Evolutionary conservation across 768 basidiomycete genomes (phyloP), one percentile per base, ranked within the genome.

Genomic region (Lactarius deliciosus): DNA sequence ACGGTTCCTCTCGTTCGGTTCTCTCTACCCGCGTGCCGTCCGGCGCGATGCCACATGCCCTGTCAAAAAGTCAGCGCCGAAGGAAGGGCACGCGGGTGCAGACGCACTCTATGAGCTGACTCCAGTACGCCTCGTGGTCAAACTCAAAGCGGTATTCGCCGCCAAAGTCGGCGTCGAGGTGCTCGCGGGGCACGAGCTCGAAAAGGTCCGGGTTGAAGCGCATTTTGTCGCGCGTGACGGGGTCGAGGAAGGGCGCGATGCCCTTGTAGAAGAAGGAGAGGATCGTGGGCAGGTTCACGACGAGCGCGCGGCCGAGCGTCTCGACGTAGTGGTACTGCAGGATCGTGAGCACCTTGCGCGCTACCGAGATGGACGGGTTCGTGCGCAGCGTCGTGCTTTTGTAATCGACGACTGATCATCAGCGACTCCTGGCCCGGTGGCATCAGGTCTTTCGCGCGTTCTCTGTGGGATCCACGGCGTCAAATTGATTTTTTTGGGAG

Each of bases 211-310:
- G 92, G 73, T 96, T 96, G 76, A 96, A 95, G 28, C 89, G 86
- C 88, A 95, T 92, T 90, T 95, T 96, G 73, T 94, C 92, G 54
- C 91, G 81, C 0, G 94, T 95, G 36, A 94, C 86, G 7, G 94
- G 93, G 73, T 96, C 93, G 59, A 96, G 75, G 79, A 95, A 93
- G 0, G 93, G 92, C 10, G 88, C 78, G 69, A 96, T 93, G 53
- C 88, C 91, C 72, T 89, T 94, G 76, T 87, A 90, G 78, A 91
- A 90, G 77, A 90, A 90, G 72, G 75, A 86, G 57, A 91, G 82
- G 13, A 93, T 80, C 69, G 82, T 76, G 5, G 93, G 92, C 32
- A 94, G 86, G 73, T 94, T 93, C 57, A 90, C 86, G 58, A 95
- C 88, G 45, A 94, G 80, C 34, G 91, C 93, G 15, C 91, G 84